Conservation (phyloP, 192 early-diverging fungal genomes). For the Coemansia sp. region DNA sequence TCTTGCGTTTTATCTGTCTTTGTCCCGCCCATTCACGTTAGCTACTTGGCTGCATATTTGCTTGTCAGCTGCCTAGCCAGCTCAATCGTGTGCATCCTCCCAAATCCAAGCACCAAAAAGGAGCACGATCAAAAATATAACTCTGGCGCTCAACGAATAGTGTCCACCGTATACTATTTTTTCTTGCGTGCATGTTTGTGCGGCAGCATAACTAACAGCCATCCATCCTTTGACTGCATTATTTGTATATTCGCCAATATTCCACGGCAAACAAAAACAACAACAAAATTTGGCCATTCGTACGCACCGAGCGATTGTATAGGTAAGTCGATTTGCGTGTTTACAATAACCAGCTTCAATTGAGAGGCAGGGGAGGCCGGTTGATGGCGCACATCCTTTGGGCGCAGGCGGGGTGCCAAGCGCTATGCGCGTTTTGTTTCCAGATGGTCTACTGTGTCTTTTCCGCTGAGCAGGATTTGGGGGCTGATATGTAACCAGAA, state of each 20-base stretch:
- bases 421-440: background rate
- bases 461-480: background rate
- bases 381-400: background rate
- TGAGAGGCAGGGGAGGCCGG: conserved; percentile 1
- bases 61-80: background rate
- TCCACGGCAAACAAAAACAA: background rate
- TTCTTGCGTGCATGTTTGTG: background rate
- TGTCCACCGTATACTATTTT: background rate
- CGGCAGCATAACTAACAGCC: background rate
- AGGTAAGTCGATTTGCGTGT: conserved; percentile 7
- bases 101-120: too few species aligned
- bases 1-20: too few species aligned
- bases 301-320: background rate
- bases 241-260: conserved; percentile 6
- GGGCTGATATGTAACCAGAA: background rate
- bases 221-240: background rate
- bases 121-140: too few species aligned
- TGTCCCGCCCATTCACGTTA: background rate
- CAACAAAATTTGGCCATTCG: conserved; percentile 3
- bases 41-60: background rate
- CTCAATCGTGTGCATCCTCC: too few species aligned
- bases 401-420: background rate
- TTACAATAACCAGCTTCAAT: conserved; percentile 1
- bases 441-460: conserved; percentile 3
- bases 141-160: too few species aligned